Evolutionary conservation across 148 eudicot genomes (phyloP).

Genomic region (Silene latifolia): DNA sequence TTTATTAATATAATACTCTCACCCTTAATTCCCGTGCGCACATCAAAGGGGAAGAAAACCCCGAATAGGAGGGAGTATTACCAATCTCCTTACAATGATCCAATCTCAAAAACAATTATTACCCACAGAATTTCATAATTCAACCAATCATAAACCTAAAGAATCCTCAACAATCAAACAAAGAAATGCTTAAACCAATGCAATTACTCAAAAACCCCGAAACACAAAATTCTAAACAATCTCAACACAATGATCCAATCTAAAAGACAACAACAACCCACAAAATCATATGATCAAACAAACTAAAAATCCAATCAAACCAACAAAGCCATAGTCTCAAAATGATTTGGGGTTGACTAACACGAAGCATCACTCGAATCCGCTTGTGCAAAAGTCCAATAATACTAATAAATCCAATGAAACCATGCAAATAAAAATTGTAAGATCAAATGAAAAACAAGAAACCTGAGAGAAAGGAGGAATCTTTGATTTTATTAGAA

Average conservation of each 20-base stretch:
- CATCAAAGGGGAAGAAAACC: too few relatives aligned
- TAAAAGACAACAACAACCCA: slow-evolving; percentile 1
- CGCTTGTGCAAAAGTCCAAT: too few relatives aligned
- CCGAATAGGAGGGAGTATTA: too few relatives aligned
- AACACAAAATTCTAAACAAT: background rate
- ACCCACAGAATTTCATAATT: slow-evolving; percentile 5
- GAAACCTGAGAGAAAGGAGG: slow-evolving; percentile 78
- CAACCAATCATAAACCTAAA: background rate
- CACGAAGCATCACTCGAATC: too few relatives aligned
- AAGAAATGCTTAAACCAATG: background rate
- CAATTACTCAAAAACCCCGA: too few relatives aligned
- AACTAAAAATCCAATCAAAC: background rate
- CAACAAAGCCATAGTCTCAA: background rate
- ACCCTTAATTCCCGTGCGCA: too few relatives aligned
- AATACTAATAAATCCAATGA: too few relatives aligned
- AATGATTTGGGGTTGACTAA: too few relatives aligned
- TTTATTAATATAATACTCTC: too few relatives aligned
- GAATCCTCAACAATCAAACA: background rate
- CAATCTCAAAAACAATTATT: background rate
- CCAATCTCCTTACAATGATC: background rate
- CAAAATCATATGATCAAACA: slow-evolving; percentile 11
- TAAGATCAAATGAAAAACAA: too few relatives aligned
- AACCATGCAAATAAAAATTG: background rate
- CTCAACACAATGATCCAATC: background rate
- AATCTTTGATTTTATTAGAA: slow-evolving; percentile 65